Base-by-base conservation (phyloP, 2,329 filamentous ascomycete species). In the Lachnellula hyalina region DNA sequence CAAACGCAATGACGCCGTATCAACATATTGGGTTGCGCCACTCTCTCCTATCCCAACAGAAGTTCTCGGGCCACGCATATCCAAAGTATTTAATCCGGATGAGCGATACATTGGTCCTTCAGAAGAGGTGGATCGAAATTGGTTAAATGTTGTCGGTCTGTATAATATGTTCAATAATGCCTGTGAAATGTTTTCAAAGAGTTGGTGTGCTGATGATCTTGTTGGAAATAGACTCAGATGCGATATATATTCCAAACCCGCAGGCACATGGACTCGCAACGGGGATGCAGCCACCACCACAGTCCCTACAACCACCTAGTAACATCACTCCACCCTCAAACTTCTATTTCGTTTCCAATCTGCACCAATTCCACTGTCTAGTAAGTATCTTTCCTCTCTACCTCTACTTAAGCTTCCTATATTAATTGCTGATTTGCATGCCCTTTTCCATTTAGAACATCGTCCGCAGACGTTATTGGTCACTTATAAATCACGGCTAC, bases 361-460 rank as follows among this genome's bases (percentile, higher is more conserved):
- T 51, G 6, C 48, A 51, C 25, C 48, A 51, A 44, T 34, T 51
- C 8, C 48, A 51, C 28, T 51, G 48, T n/a, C 32, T 51, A 12
- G 48, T 51, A 28, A 36, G 48, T 51, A 15, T 8, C 8, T 8
- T 8, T 8, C 7, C 8, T 36, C 35, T 36, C 7, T 15, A 15
- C 7, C 15, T 7, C 8, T 8, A 15, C 15, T 36, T 36, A 15
- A 36, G 15, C 7, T 8, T 8, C 15, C 8, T 8, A 36, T 7
- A 36, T 36, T 15, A 36, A 36, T 15, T 36, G 15, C 15, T 36
- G 15, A 36, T 36, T n/a, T n/a, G n/a, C n/a, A n/a, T n/a, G n/a
- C 7, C 35, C 7, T 36, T 15, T 36, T 36, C 35, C 8, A 8
- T 7, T 8, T 15, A 36, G 35, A 36, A 36, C 15, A 36, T 36